Evolutionary conservation across 257 asterid species (phyloP).

Genomic region (Dorcoceras hygrometricum): DNA sequence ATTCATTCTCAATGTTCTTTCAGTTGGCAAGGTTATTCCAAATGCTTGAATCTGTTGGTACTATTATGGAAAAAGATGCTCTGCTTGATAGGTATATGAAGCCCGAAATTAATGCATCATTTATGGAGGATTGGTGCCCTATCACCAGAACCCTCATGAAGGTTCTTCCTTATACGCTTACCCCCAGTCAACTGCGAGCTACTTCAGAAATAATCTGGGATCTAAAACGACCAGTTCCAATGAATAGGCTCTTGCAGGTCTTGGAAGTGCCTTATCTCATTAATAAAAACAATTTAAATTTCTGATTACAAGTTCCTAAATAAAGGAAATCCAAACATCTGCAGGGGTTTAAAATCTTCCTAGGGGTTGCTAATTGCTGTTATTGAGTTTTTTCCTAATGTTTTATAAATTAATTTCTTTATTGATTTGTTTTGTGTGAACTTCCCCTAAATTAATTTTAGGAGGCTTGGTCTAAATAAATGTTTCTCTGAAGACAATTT

Average conservation of each 20-base stretch:
- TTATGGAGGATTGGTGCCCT: conserved; percentile 71
- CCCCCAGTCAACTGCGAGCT: conserved; percentile 80
- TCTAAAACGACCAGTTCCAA: conserved; percentile 84
- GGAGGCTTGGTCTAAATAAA: background rate
- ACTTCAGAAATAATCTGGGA: conserved; percentile 93
- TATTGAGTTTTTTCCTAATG: conserved; percentile 1
- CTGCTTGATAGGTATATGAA: conserved; percentile 65
- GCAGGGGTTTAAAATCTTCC: background rate
- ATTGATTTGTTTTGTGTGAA: no score
- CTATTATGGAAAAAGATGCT: conserved; percentile 68
- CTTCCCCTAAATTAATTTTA: background rate
- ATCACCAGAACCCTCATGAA: conserved; percentile 57
- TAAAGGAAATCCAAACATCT: conserved; percentile 10
- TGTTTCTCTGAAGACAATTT: background rate
- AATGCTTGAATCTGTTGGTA: conserved; percentile 90
- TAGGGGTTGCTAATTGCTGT: background rate
- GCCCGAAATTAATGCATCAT: conserved; percentile 49
- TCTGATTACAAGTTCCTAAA: conserved; percentile 13
- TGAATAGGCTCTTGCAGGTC: conserved; percentile 95
- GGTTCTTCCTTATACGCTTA: conserved; percentile 82
- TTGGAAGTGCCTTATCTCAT: conserved; percentile 18
- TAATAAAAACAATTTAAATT: background rate
- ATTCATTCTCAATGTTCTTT: conserved; percentile 10
- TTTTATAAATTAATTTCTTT: background rate
- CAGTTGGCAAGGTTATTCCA: conserved; percentile 86